Base-by-base conservation (phyloP, 768 basidiomycete genomes). In the Psilocybe tampanensis region DNA sequence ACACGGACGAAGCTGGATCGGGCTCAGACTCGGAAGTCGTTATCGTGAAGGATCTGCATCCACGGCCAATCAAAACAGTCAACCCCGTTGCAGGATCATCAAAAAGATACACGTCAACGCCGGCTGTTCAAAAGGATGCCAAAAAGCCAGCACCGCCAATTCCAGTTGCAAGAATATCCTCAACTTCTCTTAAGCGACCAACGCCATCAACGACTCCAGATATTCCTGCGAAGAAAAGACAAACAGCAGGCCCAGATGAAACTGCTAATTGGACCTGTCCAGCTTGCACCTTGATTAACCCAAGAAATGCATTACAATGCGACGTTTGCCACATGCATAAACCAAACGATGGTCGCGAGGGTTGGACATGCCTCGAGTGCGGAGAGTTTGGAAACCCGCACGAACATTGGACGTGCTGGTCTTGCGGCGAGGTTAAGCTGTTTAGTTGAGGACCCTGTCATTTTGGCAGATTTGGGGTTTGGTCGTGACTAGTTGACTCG, bases 351-450 rank as follows among this genome's bases (percentile, higher is more conserved):
- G 62, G 56, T 6, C 58, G 63, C 44, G 68, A 67, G 39, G 83
- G 81, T 2, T 94, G 92, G 91, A 74, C 74, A 19, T 94, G 91
- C 66, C 68, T 75, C 11, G 72, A 76, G 19, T 94, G 91, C 60
- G 84, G 85, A 21, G 83, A 88, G 67, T 68, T 66, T 32, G 84
- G 80, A 22, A 88, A 86, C 69, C 79, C 81, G 2, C 80, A 82
- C 59, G 79, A 85, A 19, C 80, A 85, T 58, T 94, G 89, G 91
- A 86, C 85, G 47, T 95, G 94, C 74, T 70, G 72, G 15, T 80
- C 78, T 53, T 95, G 92, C 67, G 91, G 91, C 15, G 72, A 75
- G 18, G 77, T 93, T 50, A 92, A 92, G 60, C 54, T 66, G 18
- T 62, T 51, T 13, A 77, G 74, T 60, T 77, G 66, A 73, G n/a